Evolutionary conservation across 495 filamentous ascomycete species (phyloP), one percentile per base, ranked within the genome.

Genomic region (Aspergillus homomorphus): DNA sequence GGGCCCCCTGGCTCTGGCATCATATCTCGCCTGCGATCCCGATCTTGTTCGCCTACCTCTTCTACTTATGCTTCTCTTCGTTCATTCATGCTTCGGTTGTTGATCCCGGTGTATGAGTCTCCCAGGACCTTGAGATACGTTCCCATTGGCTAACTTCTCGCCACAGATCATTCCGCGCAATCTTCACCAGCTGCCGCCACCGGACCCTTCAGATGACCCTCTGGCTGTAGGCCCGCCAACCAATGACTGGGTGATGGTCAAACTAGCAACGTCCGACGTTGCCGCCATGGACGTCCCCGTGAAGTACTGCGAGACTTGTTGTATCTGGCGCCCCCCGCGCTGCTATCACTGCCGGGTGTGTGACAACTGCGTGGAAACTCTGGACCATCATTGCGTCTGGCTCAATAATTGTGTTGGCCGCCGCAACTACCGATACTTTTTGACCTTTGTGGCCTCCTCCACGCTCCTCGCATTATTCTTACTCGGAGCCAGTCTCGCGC

Each of bases 371-470:
- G 84, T 98, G 46, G 94, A 98, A 69, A 97, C 93, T 0, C 92
- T 97, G 62, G 94, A 98, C 67, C 94, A 98, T 66, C 94, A 98
- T 76, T 98, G 94, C 65, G 91, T 98, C 20, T 98, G 95, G 95
- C 84, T 98, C 51, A 98, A 98, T 74, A 98, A 98, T 70, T 98
- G 94, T 72, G 88, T 98, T 45, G 94, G 94, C 6, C 89, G 95
- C 33, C 90, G 94, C 54, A 98, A 98, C 72, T 98, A 98, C 72
- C 91, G 95, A 51, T 98, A 94, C 66, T 98, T 98, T 72, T 96
- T 97, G 66, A 82, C 87, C 19, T 98, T 97, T 73, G 82, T 98
- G 61, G 83, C 80, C 62, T 82, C 84, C 19, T 85, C 80, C 14
- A 91, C 90, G 1, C 57, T 96, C n/a, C 78, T 97, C 2, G 83